Evolutionary conservation across 2,329 filamentous ascomycete species (phyloP), one percentile per base, ranked within the genome.

Genomic region (Aureobasidium sp.): DNA sequence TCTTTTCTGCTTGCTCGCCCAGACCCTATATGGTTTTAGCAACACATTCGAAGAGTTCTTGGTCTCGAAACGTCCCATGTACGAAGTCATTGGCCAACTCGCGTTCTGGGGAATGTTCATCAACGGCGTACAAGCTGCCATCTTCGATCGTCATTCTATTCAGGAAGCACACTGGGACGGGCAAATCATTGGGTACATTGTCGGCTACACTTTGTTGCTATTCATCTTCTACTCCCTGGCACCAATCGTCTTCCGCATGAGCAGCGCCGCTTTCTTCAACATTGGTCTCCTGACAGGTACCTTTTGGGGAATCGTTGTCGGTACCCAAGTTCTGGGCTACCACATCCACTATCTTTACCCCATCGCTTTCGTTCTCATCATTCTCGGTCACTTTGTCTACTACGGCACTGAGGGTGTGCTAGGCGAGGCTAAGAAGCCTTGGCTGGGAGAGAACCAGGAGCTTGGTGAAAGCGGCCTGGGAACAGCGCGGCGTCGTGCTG

Each of bases 1-100:
- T 71, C 79, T 99, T 8, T 97, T 97, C 72, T 92, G 89, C 8
- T 82, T 99, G 11, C 81, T 93, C 4, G 92, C 91, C 64, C 92
- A 94, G 12, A 92, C 90, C 0, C 88, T 91, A 70, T 99, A 99
- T 79, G 94, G 94, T 64, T 79, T 96, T 57, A 86, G 84, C 76
- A 99, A 99, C 75, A 89, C 93, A 3, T 88, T 90, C 57, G 93
- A 99, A 76, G 94, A 99, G 77, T 97, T 91, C 81, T 86, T 97
- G 65, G 93, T 97, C 66, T 88, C 84, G 71, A 90, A 88, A 73
- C 82, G 87, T 0, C 93, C 93, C 53, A 81, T 96, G 69, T 96
- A 96, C 78, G 93, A 97, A 76, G 93, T 97, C 36, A 82, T 99
- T 34, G 89, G 90, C 62, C 95, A 96, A 77, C 81, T 99, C 62